Evolutionary conservation across 768 basidiomycete genomes (phyloP), one percentile per base, ranked within the genome.

Genomic region (Leccinellum luteum): DNA sequence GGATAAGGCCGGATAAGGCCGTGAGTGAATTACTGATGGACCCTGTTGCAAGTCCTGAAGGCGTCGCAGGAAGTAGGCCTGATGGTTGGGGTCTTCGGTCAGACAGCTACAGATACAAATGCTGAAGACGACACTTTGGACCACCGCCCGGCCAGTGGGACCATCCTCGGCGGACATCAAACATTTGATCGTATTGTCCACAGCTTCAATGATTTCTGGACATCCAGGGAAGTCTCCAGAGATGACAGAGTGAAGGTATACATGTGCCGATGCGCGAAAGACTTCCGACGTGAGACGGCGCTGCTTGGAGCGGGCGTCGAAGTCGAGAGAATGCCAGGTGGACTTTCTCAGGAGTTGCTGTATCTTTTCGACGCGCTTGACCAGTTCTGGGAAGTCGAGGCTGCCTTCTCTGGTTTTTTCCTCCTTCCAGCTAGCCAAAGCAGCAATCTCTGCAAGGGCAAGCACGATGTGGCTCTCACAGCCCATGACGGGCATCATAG

Each of bases 401-500:
- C 68, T 67, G 41, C 85, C 82, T 4, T 58, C 61, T 0, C 30
- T 57, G 59, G 57, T 55, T 53, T 82, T 74, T 0, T 52, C 53
- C 19, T 76, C 74, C 74, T 91, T 92, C 89, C 89, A 93, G 52
- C 59, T 64, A 43, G 86, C 79, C 15, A 94, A 79, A 19, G 72
- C 74, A 12, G 86, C 83, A 34, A 83, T 87, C 74, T 91, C 85
- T 4, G 92, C 88, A 45, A 93, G 78, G 27, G 88, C 89, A 78
- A 88, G 86, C 49, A 93, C 83, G 53, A 89, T 83, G 58, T 78
- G 74, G 73, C 91, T 90, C 64, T 89, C 86, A 76, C 91, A 92
- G 19, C 91, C 91, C 90, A 94, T 93, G 6, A 90, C 81, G 45
- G 80, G 77, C 74, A 90, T 77, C 91, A 93, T 93, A n/a, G 84